Evolutionary conservation across 768 basidiomycete species (phyloP), one percentile per base, ranked within the genome.

Genomic region (Boletales sp.): DNA sequence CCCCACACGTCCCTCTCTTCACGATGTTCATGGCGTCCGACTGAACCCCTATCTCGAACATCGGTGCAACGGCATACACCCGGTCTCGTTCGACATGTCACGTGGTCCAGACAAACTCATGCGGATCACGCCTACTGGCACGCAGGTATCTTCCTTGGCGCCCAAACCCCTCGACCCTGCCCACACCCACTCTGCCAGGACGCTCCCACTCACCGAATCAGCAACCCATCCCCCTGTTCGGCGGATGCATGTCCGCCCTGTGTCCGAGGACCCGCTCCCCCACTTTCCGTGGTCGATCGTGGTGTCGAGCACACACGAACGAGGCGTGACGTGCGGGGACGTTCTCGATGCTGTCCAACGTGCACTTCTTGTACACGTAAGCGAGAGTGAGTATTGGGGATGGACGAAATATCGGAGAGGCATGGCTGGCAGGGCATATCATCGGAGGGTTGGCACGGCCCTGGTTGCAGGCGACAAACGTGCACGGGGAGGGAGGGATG

Each of bases 211-310:
- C 41, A 67, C 75, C n/a, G 81, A 85, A 60, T 82, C 83, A 0
- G 84, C 83, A n/a, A 83, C 84, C 8, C 76, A 66, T 59, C 84
- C 84, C 0, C 76, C 82, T 50, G 66, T 83, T 40, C 77, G 78
- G 8, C 72, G 76, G 49, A 74, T 86, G 74, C 73, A 72, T 55
- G 76, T 86, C 64, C 73, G 70, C 49, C 73, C 66, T 4, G 69
- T 84, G 19, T 80, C 76, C 17, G 79, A 78, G 43, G 79, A 81
- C 54, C 67, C 74, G 1, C 69, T 72, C n/a, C 67, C 70, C 0
- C 62, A 55, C 12, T 79, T 80, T 58, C 76, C 72, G 14, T 84
- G 83, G 84, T 79, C 81, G 10, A 70, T 83, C 45, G 76, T 73
- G 51, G 74, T 79, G 8, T 50, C 59, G 5, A 81, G 81, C 53